Conservation (phyloP, 2,329 filamentous ascomycete genomes). For the Polychaeton citri region DNA sequence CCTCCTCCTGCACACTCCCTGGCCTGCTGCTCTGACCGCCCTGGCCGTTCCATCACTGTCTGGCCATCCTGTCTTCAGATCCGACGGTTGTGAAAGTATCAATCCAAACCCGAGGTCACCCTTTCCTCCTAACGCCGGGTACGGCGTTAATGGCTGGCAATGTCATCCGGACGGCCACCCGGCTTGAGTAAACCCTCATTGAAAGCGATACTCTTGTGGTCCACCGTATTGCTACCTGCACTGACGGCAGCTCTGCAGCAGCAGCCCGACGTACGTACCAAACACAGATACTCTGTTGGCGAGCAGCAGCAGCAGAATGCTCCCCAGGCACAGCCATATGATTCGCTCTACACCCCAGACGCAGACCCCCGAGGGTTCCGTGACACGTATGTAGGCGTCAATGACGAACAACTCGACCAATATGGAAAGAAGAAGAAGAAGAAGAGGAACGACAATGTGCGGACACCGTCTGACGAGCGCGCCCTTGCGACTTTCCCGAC, state of each 20-base stretch:
- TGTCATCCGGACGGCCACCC: conserved; percentile 19
- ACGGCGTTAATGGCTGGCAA: conserved; percentile 3
- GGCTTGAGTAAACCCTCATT: conserved; percentile 13
- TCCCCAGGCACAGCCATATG: conserved; percentile 7
- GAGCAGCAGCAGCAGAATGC: conserved; percentile 7
- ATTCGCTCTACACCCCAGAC: conserved; percentile 15
- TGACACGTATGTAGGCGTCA: conserved; percentile 12
- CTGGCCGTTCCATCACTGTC: too few relatives aligned
- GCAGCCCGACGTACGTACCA: conserved; percentile 13
- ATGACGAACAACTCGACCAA: conserved; percentile 7
- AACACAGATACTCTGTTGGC: conserved; percentile 9
- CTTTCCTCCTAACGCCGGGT: not conserved
- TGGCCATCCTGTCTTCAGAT: too few relatives aligned
- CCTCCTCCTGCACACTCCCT: too few relatives aligned
- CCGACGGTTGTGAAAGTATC: too few relatives aligned
- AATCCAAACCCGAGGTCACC: too few relatives aligned
- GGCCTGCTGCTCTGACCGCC: too few relatives aligned
- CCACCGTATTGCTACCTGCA: conserved; percentile 16
- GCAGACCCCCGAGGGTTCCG: conserved; percentile 14
- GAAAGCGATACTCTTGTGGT: conserved; percentile 16
- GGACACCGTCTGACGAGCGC: conserved; percentile 55
- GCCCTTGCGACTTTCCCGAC: conserved; percentile 96
- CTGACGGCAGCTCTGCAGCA: conserved; percentile 25
- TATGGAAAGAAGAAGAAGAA: conserved; percentile 8
- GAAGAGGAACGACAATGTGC: conserved; percentile 12